phyloP scores from a whole-genome alignment of 1,284 basidiomycete genomes.

The Abortiporus biennis region DNA sequence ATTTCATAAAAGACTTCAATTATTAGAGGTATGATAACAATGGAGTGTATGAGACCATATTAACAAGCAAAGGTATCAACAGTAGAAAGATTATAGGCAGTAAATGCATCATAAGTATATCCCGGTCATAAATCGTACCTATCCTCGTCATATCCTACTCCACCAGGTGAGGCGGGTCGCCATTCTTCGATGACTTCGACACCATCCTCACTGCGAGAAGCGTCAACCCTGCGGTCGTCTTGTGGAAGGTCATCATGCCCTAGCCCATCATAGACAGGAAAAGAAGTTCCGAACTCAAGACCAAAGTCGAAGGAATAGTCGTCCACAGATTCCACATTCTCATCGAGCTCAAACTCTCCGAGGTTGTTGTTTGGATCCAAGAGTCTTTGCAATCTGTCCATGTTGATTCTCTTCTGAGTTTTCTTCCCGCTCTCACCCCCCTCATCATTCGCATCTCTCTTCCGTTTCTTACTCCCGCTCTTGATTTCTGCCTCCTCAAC shows the following conservation, averaged over 20 bases:
- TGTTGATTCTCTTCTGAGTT: conserved; percentile 28
- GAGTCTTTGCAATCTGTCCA: conserved; percentile 30
- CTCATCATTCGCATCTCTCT: conserved; percentile 5
- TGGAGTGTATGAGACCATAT: too few species aligned
- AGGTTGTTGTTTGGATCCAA: conserved; percentile 19
- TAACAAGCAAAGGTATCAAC: too few species aligned
- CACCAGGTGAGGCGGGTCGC: conserved; percentile 29
- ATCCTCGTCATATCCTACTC: conserved; percentile 19
- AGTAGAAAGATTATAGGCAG: too few species aligned
- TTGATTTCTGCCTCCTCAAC: conserved; percentile 1
- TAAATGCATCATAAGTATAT: too few species aligned
- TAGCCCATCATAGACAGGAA: too few species aligned
- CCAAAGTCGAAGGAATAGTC: neutral
- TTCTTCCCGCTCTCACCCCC: conserved; percentile 7
- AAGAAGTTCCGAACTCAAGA: neutral
- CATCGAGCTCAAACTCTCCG: neutral
- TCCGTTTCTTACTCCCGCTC: conserved; percentile 2
- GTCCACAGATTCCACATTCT: neutral
- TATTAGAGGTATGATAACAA: too few species aligned
- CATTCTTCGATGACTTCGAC: conserved; percentile 31
- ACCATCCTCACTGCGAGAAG: conserved; percentile 10
- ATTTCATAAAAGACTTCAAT: too few species aligned
- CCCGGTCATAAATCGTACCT: conserved; percentile 20
- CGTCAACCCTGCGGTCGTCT: too few species aligned
- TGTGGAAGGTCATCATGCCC: too few species aligned